Evolutionary conservation across 179 eudicot genomes (phyloP), one percentile per base, ranked within the genome.

Genomic region (Spinacia oleracea): DNA sequence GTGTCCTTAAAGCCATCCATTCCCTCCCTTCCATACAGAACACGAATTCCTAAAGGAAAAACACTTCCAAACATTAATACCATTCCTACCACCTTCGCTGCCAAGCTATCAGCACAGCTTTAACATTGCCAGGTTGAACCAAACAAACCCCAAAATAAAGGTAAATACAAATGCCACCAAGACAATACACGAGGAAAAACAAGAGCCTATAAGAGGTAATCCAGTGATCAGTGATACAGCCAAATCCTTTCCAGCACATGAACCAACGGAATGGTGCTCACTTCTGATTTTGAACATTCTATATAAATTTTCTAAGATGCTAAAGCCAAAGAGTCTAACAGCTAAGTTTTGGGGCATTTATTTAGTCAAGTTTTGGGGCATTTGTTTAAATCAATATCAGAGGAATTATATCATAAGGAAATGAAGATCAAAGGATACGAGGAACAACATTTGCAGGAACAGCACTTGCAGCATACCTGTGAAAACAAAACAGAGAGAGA

Each of bases 391-490:
- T 20, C 74, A 35, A 56, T 8, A 18, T n/a, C 25, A 74, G 23
- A 38, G 34, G n/a, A 38, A 60, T 32, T 32, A n/a, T 15, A 59
- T 68, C 65, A 72, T 21, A 42, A 68, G 59, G 72, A 42, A 79
- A 80, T 75, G 56, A 85, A 86, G 80, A 83, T 21, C 75, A 42
- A 90, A 96, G 98, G 99, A 96, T 96, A 96, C 99, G 84, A 75
- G 98, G 97, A 81, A 87, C 91, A 48, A 94, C 63, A 77, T 86
- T 87, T 62, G 91, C 98, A 46, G 99, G 99, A 78, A 94, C 82
- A n/a, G 97, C 92, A 87, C 85, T 92, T 62, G 78, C 83, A 18
- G 92, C 72, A 78, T 96, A 96, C 88, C 99, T 94, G 98, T 87
- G 80, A 80, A 38, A 40, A 50, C 35, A 25, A 59, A 66, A 59